Evolutionary conservation across 371 early-diverging fungal species (phyloP), one percentile per base, ranked within the genome.

Genomic region (Apophysomyces sp.): DNA sequence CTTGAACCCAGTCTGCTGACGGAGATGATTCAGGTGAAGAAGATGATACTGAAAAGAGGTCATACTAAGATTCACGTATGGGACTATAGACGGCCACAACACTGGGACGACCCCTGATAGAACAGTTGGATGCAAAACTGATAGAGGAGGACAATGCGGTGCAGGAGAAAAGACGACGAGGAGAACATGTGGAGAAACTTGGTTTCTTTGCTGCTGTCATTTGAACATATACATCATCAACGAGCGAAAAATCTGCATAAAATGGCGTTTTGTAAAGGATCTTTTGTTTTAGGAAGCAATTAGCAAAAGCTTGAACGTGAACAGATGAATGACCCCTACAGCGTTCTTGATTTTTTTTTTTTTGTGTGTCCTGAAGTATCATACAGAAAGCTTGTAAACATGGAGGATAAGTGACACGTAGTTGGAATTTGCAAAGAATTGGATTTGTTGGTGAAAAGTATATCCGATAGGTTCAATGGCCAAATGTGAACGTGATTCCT

Each of bases 1-100:
- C 80, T 94, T 37, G 90, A 92, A 16, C 91, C 93, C 7, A 86
- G 88, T 75, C 61, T 92, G 57, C 58, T 93, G 63, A 80, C 81
- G 4, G 92, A 92, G 60, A 93, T 93, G 93, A 78, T 92, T n/a
- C 82, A 83, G 77, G 84, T 85, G 74, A 53, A 56, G 18, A 13
- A 2, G 39, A 49, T 9, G 12, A 52, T 53, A 12, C 57, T n/a
- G n/a, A n/a, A n/a, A n/a, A n/a, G n/a, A n/a, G 58, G 58, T 66
- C 36, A 52, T 67, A 40, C 9, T 21, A 0, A 49, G 6, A 49
- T 18, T 31, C 2, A 55, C 39, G 18, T 56, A 27, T 30, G 54
- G 13, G 41, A 9, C 28, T 30, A 6, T 65, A 84, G 73, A 78
- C 86, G n/a, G 89, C 89, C 11, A 78, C 85, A 52, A 74, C 73